These are phyloP conservation scores for Pythium chondricola DNA, from an alignment of 352 stramenopile species.

Conservation along the genomic window DNA sequence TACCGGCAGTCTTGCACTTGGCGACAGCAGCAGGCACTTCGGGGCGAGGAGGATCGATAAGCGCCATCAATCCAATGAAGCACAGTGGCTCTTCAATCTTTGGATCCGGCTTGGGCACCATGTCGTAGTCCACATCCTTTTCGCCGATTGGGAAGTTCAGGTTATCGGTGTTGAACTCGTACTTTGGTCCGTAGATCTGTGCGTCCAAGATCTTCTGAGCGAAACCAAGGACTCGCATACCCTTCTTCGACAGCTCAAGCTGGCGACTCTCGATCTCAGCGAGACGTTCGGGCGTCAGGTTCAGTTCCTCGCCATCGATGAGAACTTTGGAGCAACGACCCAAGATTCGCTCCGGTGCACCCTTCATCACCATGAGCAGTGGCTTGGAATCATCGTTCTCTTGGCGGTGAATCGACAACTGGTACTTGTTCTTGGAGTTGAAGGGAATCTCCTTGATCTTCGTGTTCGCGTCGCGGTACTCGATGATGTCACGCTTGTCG, in stretches of 20 bases:
- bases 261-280: slow-evolving; percentile 42
- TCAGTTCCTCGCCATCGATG: slow-evolving; percentile 49
- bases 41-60: slow-evolving; percentile 93
- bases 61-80: slow-evolving; percentile 94
- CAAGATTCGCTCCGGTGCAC: slow-evolving; percentile 94
- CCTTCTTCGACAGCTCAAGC: slow-evolving; percentile 50
- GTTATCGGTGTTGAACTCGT: slow-evolving; percentile 77
- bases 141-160: slow-evolving; percentile 81
- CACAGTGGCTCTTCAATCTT: slow-evolving; percentile 75
- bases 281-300: slow-evolving; percentile 90
- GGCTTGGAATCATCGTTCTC: slow-evolving; percentile 61
- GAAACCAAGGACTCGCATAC: slow-evolving; percentile 57
- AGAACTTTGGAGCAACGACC: slow-evolving; percentile 74
- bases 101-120: slow-evolving; percentile 53
- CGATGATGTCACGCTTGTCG: slow-evolving; percentile 62
- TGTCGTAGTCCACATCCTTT: slow-evolving; percentile 76
- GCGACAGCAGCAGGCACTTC: slow-evolving; percentile 84
- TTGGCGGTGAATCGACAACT: slow-evolving; percentile 78
- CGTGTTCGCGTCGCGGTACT: slow-evolving; percentile 49
- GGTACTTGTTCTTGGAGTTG: slow-evolving; percentile 86
- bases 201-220: slow-evolving; percentile 48
- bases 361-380: slow-evolving; percentile 91
- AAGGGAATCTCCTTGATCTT: slow-evolving; percentile 84
- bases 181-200: slow-evolving; percentile 30
- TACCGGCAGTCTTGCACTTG: slow-evolving; percentile 90